Conservation (phyloP, 2,329 filamentous ascomycete genomes). For the Aureobasidium melanogenum region DNA sequence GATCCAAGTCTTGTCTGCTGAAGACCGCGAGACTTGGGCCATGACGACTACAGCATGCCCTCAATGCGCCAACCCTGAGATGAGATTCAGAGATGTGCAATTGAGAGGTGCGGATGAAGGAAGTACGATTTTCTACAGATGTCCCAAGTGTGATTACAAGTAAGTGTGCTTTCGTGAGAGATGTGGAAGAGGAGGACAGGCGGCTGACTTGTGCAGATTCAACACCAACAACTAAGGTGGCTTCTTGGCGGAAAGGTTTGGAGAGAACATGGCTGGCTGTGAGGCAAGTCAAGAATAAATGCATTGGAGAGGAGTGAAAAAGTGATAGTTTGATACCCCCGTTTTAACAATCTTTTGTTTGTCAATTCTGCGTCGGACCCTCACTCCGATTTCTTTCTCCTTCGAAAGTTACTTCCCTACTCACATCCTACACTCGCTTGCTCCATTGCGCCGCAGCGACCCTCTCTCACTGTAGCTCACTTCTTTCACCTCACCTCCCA, state of each 20-base stretch:
- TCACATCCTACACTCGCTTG: not conserved
- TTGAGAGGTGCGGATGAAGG: slow-evolving; percentile 91
- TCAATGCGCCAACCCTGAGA: slow-evolving; percentile 72
- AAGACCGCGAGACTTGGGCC: slow-evolving; percentile 63
- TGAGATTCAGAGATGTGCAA: slow-evolving; percentile 78
- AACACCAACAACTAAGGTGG: slow-evolving; percentile 4
- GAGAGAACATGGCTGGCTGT: not conserved
- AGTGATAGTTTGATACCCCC: slow-evolving; percentile 5
- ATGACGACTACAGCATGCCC: slow-evolving; percentile 62
- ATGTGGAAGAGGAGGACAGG: not conserved
- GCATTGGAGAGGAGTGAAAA: not conserved
- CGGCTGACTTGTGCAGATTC: not conserved
- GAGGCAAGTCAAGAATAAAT: not conserved
- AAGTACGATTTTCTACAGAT: slow-evolving; percentile 82
- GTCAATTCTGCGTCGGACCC: not conserved
- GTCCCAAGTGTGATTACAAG: slow-evolving; percentile 72
- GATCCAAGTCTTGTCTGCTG: slow-evolving; percentile 69
- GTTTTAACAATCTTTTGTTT: not conserved
- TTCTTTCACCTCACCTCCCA: not conserved
- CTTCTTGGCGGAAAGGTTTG: not conserved
- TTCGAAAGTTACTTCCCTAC: not conserved
- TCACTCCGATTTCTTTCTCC: not conserved
- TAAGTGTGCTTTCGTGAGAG: slow-evolving; percentile 17
- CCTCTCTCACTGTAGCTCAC: not conserved
- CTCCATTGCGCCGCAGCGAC: not conserved